Base-by-base conservation (phyloP, 306 rosid genomes). In the Vachellia pachyceras region DNA sequence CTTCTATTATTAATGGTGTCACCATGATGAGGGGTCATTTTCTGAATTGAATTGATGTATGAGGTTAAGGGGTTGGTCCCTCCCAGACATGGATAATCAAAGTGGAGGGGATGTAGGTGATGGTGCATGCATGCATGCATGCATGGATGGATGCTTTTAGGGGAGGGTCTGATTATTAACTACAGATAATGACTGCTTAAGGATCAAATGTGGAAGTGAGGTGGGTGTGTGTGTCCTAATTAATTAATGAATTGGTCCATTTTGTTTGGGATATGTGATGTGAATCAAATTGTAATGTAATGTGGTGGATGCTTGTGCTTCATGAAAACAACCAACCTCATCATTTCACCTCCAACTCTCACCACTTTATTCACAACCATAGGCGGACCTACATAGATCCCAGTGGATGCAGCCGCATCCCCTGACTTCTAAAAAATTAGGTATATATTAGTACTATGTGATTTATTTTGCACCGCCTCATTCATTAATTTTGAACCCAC, bases 1-100 rank as follows among this genome's bases (percentile, higher is more conserved):
- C 14, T 10, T 45, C 15, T 45, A 46, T 0, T 3, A 15, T 46
- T 52, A 54, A 4, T 5, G 8, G 61, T n/a, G 29, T 20, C 3
- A 55, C 20, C 1, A 54, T 7, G n/a, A n/a, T n/a, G n/a, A n/a
- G 25, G 29, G 20, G 61, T 54, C 25, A n/a, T 18, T 17, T 55
- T 55, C 12, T n/a, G n/a, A n/a, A n/a, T n/a, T n/a, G 61, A 55
- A 55, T 55, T 55, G 61, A 55, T 55, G 61, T 55, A 20, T n/a
- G 13, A 12, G 20, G 2, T 55, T 7, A 1, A 12, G 29, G 11
- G 13, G 18, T 29, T 55, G 61, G 61, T 55, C 61, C 61, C 61
- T 1, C 4, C 10, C 5, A 55, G 61, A 55, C 61, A 55, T n/a
- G 11, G 29, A n/a, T 20, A 7, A 55, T 55, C 29, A 55, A 20